These are phyloP conservation scores for Conticribra weissflogii DNA, from an alignment of 108 stramenopile genomes.

Conservation along the genomic window DNA sequence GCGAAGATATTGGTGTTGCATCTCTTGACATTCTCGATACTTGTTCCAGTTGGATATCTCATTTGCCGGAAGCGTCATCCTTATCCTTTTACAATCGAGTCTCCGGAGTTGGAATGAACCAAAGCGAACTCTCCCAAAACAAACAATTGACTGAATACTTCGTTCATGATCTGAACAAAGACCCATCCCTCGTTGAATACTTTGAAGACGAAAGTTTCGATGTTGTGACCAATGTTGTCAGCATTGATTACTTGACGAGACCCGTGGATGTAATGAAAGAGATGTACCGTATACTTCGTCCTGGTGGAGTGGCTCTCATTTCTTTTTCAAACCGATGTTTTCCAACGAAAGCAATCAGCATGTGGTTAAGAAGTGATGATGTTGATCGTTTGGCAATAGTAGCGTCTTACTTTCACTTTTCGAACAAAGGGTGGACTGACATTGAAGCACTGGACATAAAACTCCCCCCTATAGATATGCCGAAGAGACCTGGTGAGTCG, in stretches of 20 bases:
- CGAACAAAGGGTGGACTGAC: slow-evolving; percentile 48
- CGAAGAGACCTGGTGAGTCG: slow-evolving; percentile 55
- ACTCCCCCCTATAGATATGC: slow-evolving; percentile 34
- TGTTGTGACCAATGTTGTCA: slow-evolving; percentile 70
- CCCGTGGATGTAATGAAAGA: slow-evolving; percentile 75
- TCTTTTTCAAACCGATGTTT: slow-evolving; percentile 80
- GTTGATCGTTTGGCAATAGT: slow-evolving; percentile 73
- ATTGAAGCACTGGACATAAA: slow-evolving; percentile 75
- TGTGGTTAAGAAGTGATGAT: slow-evolving; percentile 84
- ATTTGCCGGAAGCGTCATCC: slow-evolving; percentile 51
- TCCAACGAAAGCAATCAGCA: slow-evolving; percentile 78
- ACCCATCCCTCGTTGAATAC: slow-evolving; percentile 55
- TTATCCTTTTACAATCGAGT: slow-evolving; percentile 48
- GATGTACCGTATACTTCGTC: slow-evolving; percentile 70
- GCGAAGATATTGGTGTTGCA: not conserved
- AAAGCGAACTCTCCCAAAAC: slow-evolving; percentile 64
- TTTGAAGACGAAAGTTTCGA: slow-evolving; percentile 71
- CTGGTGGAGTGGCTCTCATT: slow-evolving; percentile 67
- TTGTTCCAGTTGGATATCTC: slow-evolving; percentile 76
- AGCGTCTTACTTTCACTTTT: slow-evolving; percentile 72
- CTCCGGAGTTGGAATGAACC: slow-evolving; percentile 80
- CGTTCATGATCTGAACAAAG: slow-evolving; percentile 69
- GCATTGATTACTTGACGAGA: slow-evolving; percentile 76
- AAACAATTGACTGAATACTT: slow-evolving; percentile 58
- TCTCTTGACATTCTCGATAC: slow-evolving; percentile 68